A percentile compares a stretch with the other conserved stretches of the same genome.
These are phyloP conservation scores for Podospora conica DNA, from an alignment of 495 filamentous ascomycete genomes.

Conservation along the genomic window DNA sequence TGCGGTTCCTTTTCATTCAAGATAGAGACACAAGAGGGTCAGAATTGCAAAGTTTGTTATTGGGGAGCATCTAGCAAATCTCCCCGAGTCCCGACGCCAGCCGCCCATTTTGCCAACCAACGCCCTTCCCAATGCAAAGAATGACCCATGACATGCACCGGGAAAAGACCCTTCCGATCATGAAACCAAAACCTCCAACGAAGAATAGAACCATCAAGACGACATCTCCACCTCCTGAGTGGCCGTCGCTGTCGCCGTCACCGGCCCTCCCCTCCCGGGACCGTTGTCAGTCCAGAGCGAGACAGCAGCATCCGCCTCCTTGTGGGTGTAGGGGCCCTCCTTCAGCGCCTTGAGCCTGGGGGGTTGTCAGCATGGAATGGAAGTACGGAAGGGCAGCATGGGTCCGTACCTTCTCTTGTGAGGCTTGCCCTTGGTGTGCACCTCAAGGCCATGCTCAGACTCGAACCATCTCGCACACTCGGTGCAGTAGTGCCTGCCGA, in stretches of 20 bases:
- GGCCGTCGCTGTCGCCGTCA: no score
- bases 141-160: background rate
- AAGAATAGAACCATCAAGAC: constrained; percentile 4
- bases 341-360: constrained; percentile 64
- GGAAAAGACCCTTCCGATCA: background rate
- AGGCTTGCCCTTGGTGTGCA: constrained; percentile 78
- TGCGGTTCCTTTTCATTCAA: no score
- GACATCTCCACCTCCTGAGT: constrained; percentile 27
- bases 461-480: constrained; percentile 97
- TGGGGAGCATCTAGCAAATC: background rate
- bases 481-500: constrained; percentile 81
- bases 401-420: constrained; percentile 75
- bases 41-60: background rate
- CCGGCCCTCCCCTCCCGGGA: constrained; percentile 15
- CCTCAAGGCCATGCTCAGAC: constrained; percentile 66
- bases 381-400: background rate
- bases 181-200: background rate
- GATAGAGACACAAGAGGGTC: background rate
- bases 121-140: background rate
- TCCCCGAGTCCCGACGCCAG: background rate
- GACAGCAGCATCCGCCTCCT: constrained; percentile 74
- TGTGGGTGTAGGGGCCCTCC: constrained; percentile 79
- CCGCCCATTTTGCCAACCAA: constrained; percentile 1
- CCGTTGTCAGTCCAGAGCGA: constrained; percentile 41
- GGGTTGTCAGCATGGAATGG: background rate